phyloP scores from a whole-genome alignment of 192 early-diverging fungal genomes.

The Backusella morwellensis region DNA sequence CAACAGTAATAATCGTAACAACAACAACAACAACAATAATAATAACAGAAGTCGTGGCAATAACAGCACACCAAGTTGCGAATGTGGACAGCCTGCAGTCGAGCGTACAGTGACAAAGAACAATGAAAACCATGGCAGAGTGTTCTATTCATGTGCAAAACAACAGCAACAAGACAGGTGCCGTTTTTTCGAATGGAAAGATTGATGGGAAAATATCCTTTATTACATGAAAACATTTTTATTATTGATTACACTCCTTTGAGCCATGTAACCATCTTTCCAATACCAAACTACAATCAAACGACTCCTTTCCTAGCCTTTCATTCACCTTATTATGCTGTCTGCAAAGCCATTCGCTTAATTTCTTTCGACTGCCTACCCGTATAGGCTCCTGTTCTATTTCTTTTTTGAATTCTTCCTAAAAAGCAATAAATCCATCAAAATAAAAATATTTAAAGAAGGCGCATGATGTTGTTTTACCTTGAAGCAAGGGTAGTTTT shows the following conservation, averaged over 20 bases:
- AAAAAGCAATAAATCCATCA: neutral
- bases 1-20: neutral
- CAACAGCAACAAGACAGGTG: neutral
- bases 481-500: conserved; percentile 94
- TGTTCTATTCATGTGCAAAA: neutral
- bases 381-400: conserved; percentile 72
- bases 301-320: conserved; percentile 78
- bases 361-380: conserved; percentile 63
- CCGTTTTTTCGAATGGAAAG: neutral
- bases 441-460: neutral
- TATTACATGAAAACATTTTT: neutral
- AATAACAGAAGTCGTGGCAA: neutral
- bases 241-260: conserved; percentile 38
- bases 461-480: neutral
- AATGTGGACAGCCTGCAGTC: neutral
- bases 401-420: conserved; percentile 71
- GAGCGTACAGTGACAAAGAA: neutral
- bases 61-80: neutral
- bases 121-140: neutral
- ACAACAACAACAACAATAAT: neutral
- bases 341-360: conserved; percentile 87
- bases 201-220: neutral
- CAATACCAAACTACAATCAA: conserved; percentile 91
- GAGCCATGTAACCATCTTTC: conserved; percentile 89
- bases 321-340: conserved; percentile 96